A percentile compares a stretch with the other conserved stretches of the same genome.
These are phyloP conservation scores for Calonectria crousiana DNA, from an alignment of 2,329 filamentous ascomycete genomes.

Conservation along the genomic window DNA sequence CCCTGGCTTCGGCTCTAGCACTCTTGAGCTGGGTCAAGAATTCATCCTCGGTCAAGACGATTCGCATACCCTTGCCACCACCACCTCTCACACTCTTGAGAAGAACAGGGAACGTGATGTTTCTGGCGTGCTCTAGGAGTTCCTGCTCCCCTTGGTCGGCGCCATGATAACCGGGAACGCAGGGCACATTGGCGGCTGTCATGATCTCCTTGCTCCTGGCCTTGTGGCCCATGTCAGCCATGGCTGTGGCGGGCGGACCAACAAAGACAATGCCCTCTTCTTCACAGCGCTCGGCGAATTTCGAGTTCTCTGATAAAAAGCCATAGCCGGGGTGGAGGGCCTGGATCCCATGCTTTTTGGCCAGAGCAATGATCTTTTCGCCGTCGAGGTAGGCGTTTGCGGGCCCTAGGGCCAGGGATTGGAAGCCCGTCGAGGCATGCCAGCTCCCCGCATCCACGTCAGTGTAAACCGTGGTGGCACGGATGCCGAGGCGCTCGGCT, in stretches of 20 bases:
- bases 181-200: slow-evolving; percentile 93
- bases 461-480: slow-evolving; percentile 94
- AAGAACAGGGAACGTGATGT: slow-evolving; percentile 77
- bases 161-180: slow-evolving; percentile 96
- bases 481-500: slow-evolving; percentile 88
- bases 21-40: slow-evolving; percentile 78
- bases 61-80: slow-evolving; percentile 87
- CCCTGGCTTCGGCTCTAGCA: slow-evolving; percentile 80
- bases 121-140: slow-evolving; percentile 76
- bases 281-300: slow-evolving; percentile 88
- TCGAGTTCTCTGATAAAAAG: slow-evolving; percentile 93
- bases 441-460: slow-evolving; percentile 89
- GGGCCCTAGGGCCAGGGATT: slow-evolving; percentile 85
- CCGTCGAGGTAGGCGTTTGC: slow-evolving; percentile 93
- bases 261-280: slow-evolving; percentile 95
- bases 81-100: slow-evolving; percentile 86
- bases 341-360: slow-evolving; percentile 86
- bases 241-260: slow-evolving; percentile 86
- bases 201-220: slow-evolving; percentile 96
- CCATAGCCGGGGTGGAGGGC: slow-evolving; percentile 97
- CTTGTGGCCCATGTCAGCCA: slow-evolving; percentile 93
- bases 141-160: slow-evolving; percentile 77
- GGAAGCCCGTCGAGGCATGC: slow-evolving; percentile 87
- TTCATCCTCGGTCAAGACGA: slow-evolving; percentile 76
- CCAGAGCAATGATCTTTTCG: slow-evolving; percentile 89